Conservation (phyloP, 495 filamentous ascomycete species). For the Penicillium simplicissimum region DNA sequence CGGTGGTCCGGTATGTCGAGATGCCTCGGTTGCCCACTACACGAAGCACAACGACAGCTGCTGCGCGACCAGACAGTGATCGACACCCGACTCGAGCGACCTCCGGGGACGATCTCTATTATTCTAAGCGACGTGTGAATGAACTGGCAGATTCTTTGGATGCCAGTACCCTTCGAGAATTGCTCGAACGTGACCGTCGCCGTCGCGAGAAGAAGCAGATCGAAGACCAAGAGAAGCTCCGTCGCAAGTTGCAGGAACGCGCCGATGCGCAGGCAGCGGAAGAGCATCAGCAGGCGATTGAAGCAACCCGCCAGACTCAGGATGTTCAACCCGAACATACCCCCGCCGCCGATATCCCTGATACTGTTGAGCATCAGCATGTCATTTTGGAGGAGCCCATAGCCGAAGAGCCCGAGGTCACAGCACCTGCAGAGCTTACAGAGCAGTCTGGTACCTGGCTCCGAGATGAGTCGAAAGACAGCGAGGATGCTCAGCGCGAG, state of each 20-base stretch:
- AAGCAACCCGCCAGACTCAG: constrained; percentile 16
- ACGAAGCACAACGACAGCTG: constrained; percentile 39
- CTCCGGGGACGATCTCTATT: constrained; percentile 62
- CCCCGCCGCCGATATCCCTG: neutral
- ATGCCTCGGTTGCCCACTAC: constrained; percentile 52
- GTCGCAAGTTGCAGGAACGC: constrained; percentile 65
- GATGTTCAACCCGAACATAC: constrained; percentile 3
- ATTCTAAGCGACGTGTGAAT: constrained; percentile 70
- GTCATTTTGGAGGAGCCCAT: neutral
- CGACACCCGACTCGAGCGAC: constrained; percentile 47
- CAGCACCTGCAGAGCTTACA: constrained; percentile 15
- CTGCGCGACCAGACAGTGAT: constrained; percentile 38
- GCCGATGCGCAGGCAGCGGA: constrained; percentile 64
- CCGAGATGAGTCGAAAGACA: constrained; percentile 32
- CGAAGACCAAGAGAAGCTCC: constrained; percentile 68
- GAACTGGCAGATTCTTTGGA: constrained; percentile 79
- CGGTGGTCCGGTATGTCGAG: constrained; percentile 72
- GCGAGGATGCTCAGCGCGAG: constrained; percentile 24
- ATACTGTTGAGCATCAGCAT: neutral
- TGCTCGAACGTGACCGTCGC: constrained; percentile 82
- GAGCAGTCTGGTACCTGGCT: constrained; percentile 37
- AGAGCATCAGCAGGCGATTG: constrained; percentile 34
- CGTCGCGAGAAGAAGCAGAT: constrained; percentile 71
- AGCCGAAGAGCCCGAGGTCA: neutral
- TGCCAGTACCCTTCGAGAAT: constrained; percentile 73